These are phyloP conservation scores for Heterobasidion parviporum DNA, from an alignment of 1,284 basidiomycete genomes.

Conservation along the genomic window DNA sequence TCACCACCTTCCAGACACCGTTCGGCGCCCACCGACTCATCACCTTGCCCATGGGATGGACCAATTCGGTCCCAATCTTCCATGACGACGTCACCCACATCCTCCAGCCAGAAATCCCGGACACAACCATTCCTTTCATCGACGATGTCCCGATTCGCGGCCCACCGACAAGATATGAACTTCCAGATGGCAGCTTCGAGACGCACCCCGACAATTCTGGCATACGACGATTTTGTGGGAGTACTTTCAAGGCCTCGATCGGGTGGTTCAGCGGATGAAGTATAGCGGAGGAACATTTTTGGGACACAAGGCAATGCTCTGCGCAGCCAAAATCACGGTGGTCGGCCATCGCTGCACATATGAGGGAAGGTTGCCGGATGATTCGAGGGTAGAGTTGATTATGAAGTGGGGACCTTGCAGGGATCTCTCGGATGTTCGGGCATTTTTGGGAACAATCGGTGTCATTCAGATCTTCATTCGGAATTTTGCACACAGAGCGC, in stretches of 20 bases:
- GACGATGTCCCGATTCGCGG: conserved; percentile 19
- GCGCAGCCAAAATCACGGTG: conserved; percentile 12
- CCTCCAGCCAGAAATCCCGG: conserved; percentile 23
- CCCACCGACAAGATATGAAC: conserved; percentile 12
- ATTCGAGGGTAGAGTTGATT: conserved; percentile 4
- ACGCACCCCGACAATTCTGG: conserved; percentile 20
- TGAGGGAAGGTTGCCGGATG: conserved; percentile 15
- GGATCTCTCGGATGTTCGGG: conserved; percentile 1
- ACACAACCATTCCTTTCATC: conserved; percentile 23
- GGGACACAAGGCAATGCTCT: conserved; percentile 11
- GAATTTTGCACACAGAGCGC: conserved; percentile 11
- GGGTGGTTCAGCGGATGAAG: conserved; percentile 20
- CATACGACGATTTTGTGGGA: conserved; percentile 26
- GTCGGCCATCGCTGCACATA: conserved; percentile 21
- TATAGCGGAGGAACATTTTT: conserved; percentile 19
- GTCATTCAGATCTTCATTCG: conserved; percentile 14
- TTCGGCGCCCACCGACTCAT: conserved; percentile 14
- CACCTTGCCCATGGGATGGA: conserved; percentile 28
- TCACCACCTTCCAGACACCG: not conserved
- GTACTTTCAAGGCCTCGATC: conserved; percentile 19
- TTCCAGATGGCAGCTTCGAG: conserved; percentile 14
- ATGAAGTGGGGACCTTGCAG: conserved; percentile 16
- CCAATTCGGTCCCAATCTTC: conserved; percentile 26
- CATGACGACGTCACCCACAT: conserved; percentile 25
- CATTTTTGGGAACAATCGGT: conserved; percentile 9